Evolutionary conservation across 306 rosid species (phyloP).

Genomic region (Sicyos baderoa): DNA sequence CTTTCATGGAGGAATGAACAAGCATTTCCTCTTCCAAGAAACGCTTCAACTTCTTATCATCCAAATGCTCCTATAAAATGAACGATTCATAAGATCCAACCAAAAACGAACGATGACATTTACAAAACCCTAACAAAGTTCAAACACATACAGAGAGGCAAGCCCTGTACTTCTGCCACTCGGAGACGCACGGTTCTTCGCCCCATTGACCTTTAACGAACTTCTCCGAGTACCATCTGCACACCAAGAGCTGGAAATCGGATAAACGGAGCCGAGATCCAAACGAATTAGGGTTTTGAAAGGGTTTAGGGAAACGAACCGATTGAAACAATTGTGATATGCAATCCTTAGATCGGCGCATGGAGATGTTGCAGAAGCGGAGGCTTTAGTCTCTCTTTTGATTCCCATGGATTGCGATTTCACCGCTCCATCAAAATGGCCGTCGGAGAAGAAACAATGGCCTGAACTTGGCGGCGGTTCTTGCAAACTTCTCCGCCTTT

Average conservation of each 20-base stretch:
- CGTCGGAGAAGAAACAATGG: constrained; percentile 5
- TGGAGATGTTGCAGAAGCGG: constrained; percentile 52
- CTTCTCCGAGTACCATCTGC: constrained; percentile 73
- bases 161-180: constrained; percentile 77
- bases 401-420: constrained; percentile 24
- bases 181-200: constrained; percentile 59
- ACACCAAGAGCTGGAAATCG: not conserved
- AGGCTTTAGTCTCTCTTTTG: constrained; percentile 31
- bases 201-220: constrained; percentile 65
- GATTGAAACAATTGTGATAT: constrained; percentile 82
- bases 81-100: not conserved
- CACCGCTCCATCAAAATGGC: not conserved
- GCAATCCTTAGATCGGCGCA: constrained; percentile 66
- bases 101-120: not conserved
- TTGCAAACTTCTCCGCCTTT: not conserved
- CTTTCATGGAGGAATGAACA: constrained; percentile 16
- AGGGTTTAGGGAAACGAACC: constrained; percentile 28
- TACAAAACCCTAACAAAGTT: not conserved
- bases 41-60: constrained; percentile 55
- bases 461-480: not conserved
- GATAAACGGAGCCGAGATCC: not conserved
- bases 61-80: constrained; percentile 54
- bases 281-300: constrained; percentile 25
- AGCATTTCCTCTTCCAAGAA: constrained; percentile 56
- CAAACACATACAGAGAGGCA: constrained; percentile 56